Conservation (phyloP, 306 rosid genomes). For the Dryas octopetala region DNA sequence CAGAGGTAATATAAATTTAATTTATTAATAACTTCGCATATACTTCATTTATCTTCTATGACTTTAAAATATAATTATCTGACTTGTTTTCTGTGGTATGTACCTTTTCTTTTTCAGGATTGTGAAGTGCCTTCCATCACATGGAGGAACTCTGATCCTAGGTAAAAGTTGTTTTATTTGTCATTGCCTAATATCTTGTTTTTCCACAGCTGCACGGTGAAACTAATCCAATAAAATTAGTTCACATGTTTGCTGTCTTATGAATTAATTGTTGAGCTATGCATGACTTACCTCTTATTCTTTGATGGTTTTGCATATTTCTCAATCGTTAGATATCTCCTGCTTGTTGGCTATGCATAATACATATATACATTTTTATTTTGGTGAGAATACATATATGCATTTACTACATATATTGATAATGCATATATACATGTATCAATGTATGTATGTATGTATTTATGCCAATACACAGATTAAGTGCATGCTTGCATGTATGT, state of each 20-base stretch:
- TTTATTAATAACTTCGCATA: conserved; percentile 19
- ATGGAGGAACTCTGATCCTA: conserved; percentile 44
- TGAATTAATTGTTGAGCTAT: background rate
- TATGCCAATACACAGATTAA: too few species aligned
- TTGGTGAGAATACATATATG: too few species aligned
- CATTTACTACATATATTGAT: background rate
- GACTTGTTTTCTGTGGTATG: conserved; percentile 12
- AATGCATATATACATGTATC: too few species aligned
- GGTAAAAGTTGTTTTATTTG: conserved; percentile 39
- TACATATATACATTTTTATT: background rate
- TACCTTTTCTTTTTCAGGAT: conserved; percentile 47
- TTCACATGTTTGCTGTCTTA: background rate
- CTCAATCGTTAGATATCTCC: background rate
- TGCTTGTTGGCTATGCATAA: background rate
- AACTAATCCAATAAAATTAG: background rate
- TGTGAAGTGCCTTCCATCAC: conserved; percentile 48
- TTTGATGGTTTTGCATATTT: background rate
- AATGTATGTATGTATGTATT: too few species aligned
- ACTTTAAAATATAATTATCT: background rate
- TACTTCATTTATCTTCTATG: conserved; percentile 10
- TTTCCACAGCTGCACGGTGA: background rate
- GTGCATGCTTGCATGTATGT: too few species aligned
- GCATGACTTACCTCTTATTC: background rate
- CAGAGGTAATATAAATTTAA: conserved; percentile 36
- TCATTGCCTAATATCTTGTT: background rate